A percentile compares a stretch with the other conserved stretches of the same genome.
Evolutionary conservation across 2,329 filamentous ascomycete genomes (phyloP).

Genomic region (Phyllosticta citribraziliensis): DNA sequence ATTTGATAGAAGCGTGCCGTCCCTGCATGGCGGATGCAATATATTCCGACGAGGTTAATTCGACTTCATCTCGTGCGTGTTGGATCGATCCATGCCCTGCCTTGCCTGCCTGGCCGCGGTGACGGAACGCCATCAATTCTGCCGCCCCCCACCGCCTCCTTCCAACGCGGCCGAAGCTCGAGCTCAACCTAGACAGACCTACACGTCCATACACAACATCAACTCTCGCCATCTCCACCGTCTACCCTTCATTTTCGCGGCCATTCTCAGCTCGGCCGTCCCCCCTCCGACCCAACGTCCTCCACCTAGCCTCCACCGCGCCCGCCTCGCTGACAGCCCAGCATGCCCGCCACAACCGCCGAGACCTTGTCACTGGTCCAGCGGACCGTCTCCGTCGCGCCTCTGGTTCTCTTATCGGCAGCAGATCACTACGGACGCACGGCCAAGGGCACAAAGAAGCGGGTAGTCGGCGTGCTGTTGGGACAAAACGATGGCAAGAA

Average conservation of each 20-base stretch:
- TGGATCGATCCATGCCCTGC: background rate
- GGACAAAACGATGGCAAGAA: conserved; percentile 95
- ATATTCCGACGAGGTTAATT: background rate
- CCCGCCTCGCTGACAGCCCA: conserved; percentile 23
- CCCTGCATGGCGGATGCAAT: background rate
- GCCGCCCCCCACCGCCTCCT: background rate
- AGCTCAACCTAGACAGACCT: background rate
- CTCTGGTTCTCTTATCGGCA: conserved; percentile 91
- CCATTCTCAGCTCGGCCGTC: background rate
- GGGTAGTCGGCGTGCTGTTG: conserved; percentile 88
- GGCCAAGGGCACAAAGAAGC: conserved; percentile 75
- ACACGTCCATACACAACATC: conserved; percentile 3
- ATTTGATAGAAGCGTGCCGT: background rate
- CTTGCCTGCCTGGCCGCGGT: background rate
- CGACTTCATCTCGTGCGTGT: background rate
- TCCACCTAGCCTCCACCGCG: conserved; percentile 6
- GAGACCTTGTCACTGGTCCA: conserved; percentile 93
- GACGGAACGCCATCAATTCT: background rate
- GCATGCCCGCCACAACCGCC: conserved; percentile 92
- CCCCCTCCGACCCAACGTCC: background rate
- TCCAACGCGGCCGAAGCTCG: background rate
- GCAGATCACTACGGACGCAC: conserved; percentile 98
- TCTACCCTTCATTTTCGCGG: background rate
- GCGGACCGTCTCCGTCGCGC: conserved; percentile 91
- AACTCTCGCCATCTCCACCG: background rate